Evolutionary conservation across 2,329 filamentous ascomycete species (phyloP).

Genomic region (Fusarium burgessii): DNA sequence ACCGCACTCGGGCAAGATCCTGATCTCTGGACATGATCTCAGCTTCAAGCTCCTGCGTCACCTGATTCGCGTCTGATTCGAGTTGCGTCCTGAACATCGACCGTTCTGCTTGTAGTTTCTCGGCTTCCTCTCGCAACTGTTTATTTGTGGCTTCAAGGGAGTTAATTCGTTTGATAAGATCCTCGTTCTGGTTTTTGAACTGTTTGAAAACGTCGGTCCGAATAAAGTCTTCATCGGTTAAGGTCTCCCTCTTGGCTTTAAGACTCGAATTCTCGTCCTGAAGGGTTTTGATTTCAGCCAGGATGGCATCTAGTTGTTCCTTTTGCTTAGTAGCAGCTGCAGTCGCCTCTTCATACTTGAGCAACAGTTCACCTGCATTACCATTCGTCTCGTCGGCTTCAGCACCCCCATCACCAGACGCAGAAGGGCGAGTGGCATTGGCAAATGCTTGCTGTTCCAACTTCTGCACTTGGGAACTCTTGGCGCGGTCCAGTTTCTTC

Average conservation of each 20-base stretch:
- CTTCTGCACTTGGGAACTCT: slow-evolving; percentile 90
- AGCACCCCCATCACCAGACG: slow-evolving; percentile 59
- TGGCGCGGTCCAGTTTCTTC: slow-evolving; percentile 90
- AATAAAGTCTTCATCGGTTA: slow-evolving; percentile 93
- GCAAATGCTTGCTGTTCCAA: slow-evolving; percentile 89
- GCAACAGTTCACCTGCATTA: slow-evolving; percentile 75
- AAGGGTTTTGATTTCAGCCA: slow-evolving; percentile 79
- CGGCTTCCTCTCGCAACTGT: slow-evolving; percentile 84
- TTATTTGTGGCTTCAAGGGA: slow-evolving; percentile 90
- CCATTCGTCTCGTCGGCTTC: slow-evolving; percentile 65
- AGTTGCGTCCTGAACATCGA: slow-evolving; percentile 84
- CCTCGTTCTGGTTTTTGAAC: slow-evolving; percentile 89
- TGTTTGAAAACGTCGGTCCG: slow-evolving; percentile 94
- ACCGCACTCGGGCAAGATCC: slow-evolving; percentile 87
- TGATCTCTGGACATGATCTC: slow-evolving; percentile 84
- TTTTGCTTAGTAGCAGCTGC: slow-evolving; percentile 86
- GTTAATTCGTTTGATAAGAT: slow-evolving; percentile 92
- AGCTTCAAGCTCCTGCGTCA: slow-evolving; percentile 82
- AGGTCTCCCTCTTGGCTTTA: slow-evolving; percentile 73
- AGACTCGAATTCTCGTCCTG: slow-evolving; percentile 84
- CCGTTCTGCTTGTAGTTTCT: slow-evolving; percentile 86
- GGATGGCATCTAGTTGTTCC: slow-evolving; percentile 83
- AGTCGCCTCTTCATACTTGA: slow-evolving; percentile 80
- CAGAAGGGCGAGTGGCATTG: slow-evolving; percentile 67
- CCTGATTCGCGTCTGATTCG: slow-evolving; percentile 80